Evolutionary conservation across 139 green algal species (phyloP).

Genomic region (Ettlia oleoabundans): DNA sequence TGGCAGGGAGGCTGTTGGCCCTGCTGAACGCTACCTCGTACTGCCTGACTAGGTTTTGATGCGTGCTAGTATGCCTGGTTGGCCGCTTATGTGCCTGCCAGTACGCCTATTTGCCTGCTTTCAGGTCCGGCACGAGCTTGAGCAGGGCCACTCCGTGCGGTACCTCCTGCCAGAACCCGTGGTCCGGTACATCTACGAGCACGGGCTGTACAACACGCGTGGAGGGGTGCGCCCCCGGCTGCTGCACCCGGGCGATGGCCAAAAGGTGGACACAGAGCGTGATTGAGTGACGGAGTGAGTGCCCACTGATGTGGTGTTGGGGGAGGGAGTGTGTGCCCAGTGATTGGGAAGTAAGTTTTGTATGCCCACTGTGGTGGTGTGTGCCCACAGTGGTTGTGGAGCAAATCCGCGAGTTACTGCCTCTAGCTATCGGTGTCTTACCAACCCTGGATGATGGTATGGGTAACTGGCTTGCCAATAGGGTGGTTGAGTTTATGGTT

Average conservation of each 20-base stretch:
- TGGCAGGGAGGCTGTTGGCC: too few species aligned
- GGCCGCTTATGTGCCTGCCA: neutral
- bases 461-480: too few species aligned
- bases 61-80: neutral
- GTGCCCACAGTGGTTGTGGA: too few species aligned
- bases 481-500: too few species aligned
- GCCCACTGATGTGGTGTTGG: neutral
- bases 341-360: too few species aligned
- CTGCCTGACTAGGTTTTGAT: too few species aligned
- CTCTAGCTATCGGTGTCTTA: too few species aligned
- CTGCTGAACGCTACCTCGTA: neutral
- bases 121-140: constrained; percentile 48
- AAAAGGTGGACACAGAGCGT: constrained; percentile 10
- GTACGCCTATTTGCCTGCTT: neutral
- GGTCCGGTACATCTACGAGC: constrained; percentile 42
- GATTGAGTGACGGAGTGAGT: constrained; percentile 1
- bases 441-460: too few species aligned
- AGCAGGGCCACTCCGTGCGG: constrained; percentile 41
- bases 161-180: constrained; percentile 47
- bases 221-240: neutral
- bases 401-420: too few species aligned
- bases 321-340: too few species aligned
- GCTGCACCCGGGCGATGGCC: neutral
- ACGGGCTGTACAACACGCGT: constrained; percentile 47
- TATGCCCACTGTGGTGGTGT: too few species aligned